Evolutionary conservation across 2,329 filamentous ascomycete genomes (phyloP).

Genomic region (Fusarium sp.): DNA sequence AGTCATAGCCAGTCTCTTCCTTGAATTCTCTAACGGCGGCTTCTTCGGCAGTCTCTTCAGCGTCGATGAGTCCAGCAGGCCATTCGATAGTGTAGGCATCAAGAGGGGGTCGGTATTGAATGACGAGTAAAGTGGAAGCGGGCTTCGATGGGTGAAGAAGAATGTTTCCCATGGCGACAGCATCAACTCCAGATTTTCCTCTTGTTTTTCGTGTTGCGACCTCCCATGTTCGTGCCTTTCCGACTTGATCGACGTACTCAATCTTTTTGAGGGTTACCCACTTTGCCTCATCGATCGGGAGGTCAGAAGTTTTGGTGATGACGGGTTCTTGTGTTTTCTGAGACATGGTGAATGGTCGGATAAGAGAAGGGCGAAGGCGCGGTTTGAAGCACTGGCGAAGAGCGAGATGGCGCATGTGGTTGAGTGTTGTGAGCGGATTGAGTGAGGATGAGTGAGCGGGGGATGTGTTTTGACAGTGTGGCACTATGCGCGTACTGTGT

Average conservation of each 20-base stretch:
- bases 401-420: neutral
- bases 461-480: neutral
- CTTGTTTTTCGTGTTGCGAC: conserved; percentile 42
- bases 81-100: conserved; percentile 43
- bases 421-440: neutral
- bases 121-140: conserved; percentile 40
- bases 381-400: neutral
- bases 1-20: conserved; percentile 40
- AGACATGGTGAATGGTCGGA: conserved; percentile 15
- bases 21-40: conserved; percentile 41
- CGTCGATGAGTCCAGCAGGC: conserved; percentile 41
- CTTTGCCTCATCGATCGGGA: conserved; percentile 34
- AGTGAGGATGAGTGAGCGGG: neutral
- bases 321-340: conserved; percentile 38
- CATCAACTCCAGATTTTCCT: conserved; percentile 38
- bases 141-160: conserved; percentile 41
- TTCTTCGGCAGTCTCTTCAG: conserved; percentile 38
- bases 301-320: conserved; percentile 39
- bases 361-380: neutral
- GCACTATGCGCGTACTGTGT: neutral
- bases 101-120: conserved; percentile 41
- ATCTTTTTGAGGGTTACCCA: conserved; percentile 43
- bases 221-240: conserved; percentile 41
- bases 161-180: conserved; percentile 43
- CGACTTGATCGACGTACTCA: conserved; percentile 42